A percentile compares a stretch with the other conserved stretches of the same genome.
phyloP scores from a whole-genome alignment of 148 eudicot genomes.

The Suaeda aralocaspica region DNA sequence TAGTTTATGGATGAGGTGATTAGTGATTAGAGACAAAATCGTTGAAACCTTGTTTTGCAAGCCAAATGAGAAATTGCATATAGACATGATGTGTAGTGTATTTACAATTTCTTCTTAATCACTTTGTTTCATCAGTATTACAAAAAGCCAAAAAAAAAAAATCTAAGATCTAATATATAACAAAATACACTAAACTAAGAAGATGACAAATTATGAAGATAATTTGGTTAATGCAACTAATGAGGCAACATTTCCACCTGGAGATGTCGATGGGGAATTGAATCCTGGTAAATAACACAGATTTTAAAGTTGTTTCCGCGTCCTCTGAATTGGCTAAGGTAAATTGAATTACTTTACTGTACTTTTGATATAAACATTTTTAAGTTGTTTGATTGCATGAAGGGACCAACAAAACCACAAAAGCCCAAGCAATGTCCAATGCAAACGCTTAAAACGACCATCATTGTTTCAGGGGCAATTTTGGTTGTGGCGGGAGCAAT shows the following conservation, averaged over 20 bases:
- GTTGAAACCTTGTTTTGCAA: conserved; percentile 6
- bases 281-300: conserved; percentile 36
- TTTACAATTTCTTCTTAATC: conserved; percentile 1
- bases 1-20: no score
- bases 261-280: conserved; percentile 39
- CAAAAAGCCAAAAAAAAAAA: not conserved
- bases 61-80: conserved; percentile 13
- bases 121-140: no score
- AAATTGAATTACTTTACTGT: not conserved
- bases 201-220: conserved; percentile 30
- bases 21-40: conserved; percentile 21
- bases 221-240: conserved; percentile 17
- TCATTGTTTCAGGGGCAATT: conserved; percentile 58
- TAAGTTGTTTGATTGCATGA: not conserved
- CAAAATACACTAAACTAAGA: not conserved
- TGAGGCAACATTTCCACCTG: conserved; percentile 41
- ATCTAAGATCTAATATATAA: not conserved
- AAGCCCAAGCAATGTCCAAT: conserved; percentile 30
- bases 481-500: conserved; percentile 60
- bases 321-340: conserved; percentile 53
- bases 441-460: conserved; percentile 43
- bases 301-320: conserved; percentile 38
- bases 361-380: not conserved
- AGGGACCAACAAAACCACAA: conserved; percentile 2
- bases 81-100: conserved; percentile 7